phyloP scores from a whole-genome alignment of 371 early-diverging fungal species.

The Zancudomyces culisetae region DNA sequence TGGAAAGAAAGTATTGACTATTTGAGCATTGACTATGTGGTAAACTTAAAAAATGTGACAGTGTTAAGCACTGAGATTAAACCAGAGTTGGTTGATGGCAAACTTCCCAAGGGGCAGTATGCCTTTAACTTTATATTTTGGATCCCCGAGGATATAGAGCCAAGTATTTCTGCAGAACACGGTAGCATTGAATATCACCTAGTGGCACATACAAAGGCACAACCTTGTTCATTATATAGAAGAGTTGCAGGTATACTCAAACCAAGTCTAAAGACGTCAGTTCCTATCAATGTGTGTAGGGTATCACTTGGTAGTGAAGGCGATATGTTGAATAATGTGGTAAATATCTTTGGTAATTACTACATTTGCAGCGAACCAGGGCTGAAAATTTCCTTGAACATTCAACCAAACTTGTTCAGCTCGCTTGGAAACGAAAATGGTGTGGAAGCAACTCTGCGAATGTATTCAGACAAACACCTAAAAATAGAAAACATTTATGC shows the following conservation, averaged over 20 bases:
- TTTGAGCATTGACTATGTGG: neutral
- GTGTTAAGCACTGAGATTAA: neutral
- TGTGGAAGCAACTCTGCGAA: neutral
- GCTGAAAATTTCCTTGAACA: neutral
- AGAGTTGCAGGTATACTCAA: neutral
- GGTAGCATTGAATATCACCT: neutral
- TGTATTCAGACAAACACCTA: neutral
- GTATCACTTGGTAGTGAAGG: neutral
- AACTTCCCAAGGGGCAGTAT: neutral
- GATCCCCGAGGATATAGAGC: neutral
- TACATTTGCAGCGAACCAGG: neutral
- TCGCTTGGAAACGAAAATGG: neutral
- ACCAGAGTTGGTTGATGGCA: neutral
- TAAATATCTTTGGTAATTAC: neutral
- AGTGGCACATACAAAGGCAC: neutral
- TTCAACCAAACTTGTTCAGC: neutral
- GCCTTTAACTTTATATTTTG: neutral
- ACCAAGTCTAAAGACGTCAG: neutral
- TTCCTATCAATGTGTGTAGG: neutral
- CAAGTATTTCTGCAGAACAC: neutral
- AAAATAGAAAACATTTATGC: neutral
- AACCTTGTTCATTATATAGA: neutral
- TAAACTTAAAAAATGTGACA: neutral
- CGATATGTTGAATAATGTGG: neutral
- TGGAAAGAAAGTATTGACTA: neutral